Percentiles rank a stretch among this genome's conserved stretches.
Evolutionary conservation across 495 filamentous ascomycete genomes (phyloP).

Genomic region (Neurospora sp.): DNA sequence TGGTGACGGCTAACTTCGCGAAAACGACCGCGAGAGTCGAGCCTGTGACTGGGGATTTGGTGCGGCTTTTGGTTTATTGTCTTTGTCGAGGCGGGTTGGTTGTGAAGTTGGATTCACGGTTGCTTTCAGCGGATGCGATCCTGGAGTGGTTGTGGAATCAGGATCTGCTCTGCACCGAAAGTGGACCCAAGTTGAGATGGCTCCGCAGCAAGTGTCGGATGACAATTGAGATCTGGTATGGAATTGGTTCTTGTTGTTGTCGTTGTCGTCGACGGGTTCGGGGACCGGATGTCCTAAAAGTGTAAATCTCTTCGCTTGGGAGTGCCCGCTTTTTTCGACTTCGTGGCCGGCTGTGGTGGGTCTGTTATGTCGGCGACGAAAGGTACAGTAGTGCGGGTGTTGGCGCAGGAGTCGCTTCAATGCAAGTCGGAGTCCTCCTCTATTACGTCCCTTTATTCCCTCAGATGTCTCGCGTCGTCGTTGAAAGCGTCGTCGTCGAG

Average conservation of each 20-base stretch:
- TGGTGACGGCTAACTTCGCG: conserved; percentile 9
- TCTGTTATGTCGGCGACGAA: neutral
- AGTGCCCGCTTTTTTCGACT: neutral
- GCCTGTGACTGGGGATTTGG: neutral
- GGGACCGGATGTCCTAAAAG: neutral
- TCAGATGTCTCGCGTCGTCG: neutral
- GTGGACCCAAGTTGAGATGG: conserved; percentile 3
- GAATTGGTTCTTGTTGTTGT: neutral
- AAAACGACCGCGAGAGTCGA: conserved; percentile 15
- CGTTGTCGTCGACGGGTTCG: neutral
- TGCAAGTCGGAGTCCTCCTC: neutral
- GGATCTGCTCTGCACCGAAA: conserved; percentile 25
- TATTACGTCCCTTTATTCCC: neutral
- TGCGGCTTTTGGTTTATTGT: neutral
- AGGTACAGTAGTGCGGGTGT: neutral
- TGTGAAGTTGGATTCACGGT: neutral
- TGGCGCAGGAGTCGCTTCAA: neutral
- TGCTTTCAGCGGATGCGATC: conserved; percentile 14
- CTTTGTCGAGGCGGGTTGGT: neutral
- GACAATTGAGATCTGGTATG: neutral
- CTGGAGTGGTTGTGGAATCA: neutral
- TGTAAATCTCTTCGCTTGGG: neutral
- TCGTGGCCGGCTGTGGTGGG: conserved; percentile 1
- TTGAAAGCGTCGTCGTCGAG: neutral
- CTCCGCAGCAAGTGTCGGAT: neutral